Base-by-base conservation (phyloP, 192 early-diverging fungal genomes). In the Endogone sp. region DNA sequence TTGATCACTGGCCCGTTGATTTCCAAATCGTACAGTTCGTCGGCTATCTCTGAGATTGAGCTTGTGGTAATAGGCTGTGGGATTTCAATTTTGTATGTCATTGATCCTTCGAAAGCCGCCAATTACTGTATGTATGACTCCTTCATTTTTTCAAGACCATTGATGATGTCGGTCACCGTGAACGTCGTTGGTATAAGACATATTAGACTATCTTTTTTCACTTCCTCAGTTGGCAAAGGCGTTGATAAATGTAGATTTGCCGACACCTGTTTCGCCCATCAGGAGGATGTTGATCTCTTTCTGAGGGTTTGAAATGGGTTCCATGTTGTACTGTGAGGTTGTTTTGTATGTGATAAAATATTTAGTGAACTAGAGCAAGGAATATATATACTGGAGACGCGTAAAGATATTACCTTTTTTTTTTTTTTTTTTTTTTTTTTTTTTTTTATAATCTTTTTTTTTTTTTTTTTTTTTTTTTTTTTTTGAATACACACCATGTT, bases 191-290 rank as follows among this genome's bases (percentile, higher is more conserved):
- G 30, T n/a, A 76, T 76, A 31, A 71, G 57, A 2, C 58, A 56
- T 3, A 44, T 66, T 66, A 67, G 63, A 31, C 67, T 56, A 21
- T 61, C 63, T 3, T 27, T 2, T 64, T 71, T 28, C 16, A 70
- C 69, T 28, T 67, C 61, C 21, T 71, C 44, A 76, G 30, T 76
- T 76, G 16, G 56, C 69, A 56, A 76, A 68, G 56, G 61, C 65
- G 27, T 76, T 76, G 58, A 76, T 76, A 54, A 71, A 76, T 2
- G 69, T 76, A 1, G 69, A 76, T 60, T 76, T 76, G 16, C 74
- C 69, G 30, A 76, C 69, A 8, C 74, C 74, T 10, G 75, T 76
- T 37, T 69, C 56, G 0, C 73, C 73, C 60, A 75, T 59, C 13
- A 75, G 29, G 56, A 69, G 22, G 60, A 63, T 73, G 44, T 68